Base-by-base conservation (phyloP, 2,329 filamentous ascomycete genomes). In the Diaporthe ilicicola region DNA sequence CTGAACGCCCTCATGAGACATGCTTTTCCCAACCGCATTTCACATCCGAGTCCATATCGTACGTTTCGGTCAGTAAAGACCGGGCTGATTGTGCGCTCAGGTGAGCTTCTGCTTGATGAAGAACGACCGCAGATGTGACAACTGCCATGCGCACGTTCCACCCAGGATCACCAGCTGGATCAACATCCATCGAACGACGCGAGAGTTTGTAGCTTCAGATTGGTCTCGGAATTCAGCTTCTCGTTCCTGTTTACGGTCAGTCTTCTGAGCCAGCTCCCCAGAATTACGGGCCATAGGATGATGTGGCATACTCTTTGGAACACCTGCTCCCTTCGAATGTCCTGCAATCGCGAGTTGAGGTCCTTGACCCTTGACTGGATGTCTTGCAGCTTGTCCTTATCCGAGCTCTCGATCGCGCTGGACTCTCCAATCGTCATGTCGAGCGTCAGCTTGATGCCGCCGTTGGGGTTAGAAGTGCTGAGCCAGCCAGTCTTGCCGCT, bases 61-160 rank as follows among this genome's bases (percentile, higher is more conserved):
- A 46, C 12, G 54, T 51, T 62, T 64, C 69, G 51, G 51, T 64
- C 73, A 66, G 67, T 61, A 73, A 5, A 59, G n/a, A 50, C 37
- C 37, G 44, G 55, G 19, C 27, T 34, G 24, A 39, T 32, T 9
- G 15, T 24, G 12, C n/a, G 50, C 46, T 59, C 51, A 99, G 72
- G 96, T 98, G 81, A 99, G 91, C 89, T 99, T 99, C 87, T 98
- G 95, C 89, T 99, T 99, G 87, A 99, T 99, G 86, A 99, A 99
- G 89, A 99, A 99, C 56, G 93, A 93, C 76, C 96, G 90, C 77
- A 99, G 88, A 84, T 99, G 95, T 67, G 94, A 97, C 56, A 99
- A 87, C 83, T 99, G 96, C 96, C 96, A 99, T 73, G 94, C 93
- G 84, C 96, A 99, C 42, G 96, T 97, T 69, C 92, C 87, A 69